Percentiles rank a stretch among this genome's conserved stretches.
These are phyloP conservation scores for Dillenia suffruticosa DNA, from an alignment of 164 flowering plant species.

Conservation along the genomic window DNA sequence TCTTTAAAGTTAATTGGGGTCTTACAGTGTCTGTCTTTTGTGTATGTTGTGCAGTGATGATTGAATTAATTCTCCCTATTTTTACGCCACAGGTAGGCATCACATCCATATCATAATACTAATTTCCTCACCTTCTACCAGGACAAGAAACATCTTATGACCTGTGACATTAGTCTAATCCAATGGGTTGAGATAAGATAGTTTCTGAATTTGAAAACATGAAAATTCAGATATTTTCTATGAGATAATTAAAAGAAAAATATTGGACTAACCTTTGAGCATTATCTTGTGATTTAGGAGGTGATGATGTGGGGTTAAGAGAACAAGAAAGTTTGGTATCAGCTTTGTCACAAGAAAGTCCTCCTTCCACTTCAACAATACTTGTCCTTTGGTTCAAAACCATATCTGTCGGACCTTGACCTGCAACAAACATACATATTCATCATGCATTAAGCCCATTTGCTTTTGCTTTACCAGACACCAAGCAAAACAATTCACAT, in stretches of 20 bases:
- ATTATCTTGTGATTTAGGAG: constrained; percentile 13
- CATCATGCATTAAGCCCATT: constrained; percentile 18
- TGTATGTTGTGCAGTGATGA: no score
- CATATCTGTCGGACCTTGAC: constrained; percentile 41
- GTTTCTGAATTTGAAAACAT: no score
- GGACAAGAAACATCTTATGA: no score
- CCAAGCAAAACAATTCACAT: constrained; percentile 29
- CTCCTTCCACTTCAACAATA: constrained; percentile 25
- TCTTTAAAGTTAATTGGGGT: no score
- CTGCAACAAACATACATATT: constrained; percentile 32
- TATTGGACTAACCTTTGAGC: constrained; percentile 31
- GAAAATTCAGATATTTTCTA: no score
- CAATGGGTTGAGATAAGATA: no score
- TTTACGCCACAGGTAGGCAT: no score
- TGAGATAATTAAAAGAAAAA: no score
- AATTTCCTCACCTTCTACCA: neutral
- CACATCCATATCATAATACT: neutral
- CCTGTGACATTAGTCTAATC: no score
- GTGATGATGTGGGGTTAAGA: constrained; percentile 17
- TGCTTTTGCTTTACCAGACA: constrained; percentile 39
- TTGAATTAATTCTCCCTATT: no score
- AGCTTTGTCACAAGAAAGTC: constrained; percentile 25
- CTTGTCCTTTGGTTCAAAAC: constrained; percentile 34
- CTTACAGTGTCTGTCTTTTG: no score
- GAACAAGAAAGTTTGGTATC: constrained; percentile 15